Conservation (phyloP, 768 basidiomycete genomes). For the Lanmaoa pseudosensibilis region DNA sequence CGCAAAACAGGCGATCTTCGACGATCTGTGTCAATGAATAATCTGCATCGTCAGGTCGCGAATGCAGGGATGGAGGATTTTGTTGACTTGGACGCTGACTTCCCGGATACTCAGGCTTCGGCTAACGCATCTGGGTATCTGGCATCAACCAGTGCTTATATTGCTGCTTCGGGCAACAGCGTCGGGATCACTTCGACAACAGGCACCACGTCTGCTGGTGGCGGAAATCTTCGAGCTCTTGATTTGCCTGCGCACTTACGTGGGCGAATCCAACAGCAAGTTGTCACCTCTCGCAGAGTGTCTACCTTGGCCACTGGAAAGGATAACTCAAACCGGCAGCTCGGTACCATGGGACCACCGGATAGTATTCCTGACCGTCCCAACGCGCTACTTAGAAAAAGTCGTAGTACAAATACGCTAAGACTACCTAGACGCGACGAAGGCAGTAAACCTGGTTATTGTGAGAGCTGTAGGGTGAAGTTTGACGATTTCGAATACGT, state of each 20-base stretch:
- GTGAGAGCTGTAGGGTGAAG: constrained; percentile 91
- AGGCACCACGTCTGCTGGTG: constrained; percentile 75
- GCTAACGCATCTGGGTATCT: constrained; percentile 71
- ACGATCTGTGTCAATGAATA: constrained; percentile 74
- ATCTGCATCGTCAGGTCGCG: constrained; percentile 57
- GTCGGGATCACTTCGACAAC: constrained; percentile 89
- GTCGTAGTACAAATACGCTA: constrained; percentile 78
- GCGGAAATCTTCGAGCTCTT: constrained; percentile 42
- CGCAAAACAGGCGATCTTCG: constrained; percentile 56
- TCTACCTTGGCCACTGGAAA: constrained; percentile 31
- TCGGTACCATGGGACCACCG: constrained; percentile 66
- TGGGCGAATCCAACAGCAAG: constrained; percentile 60
- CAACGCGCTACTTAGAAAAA: constrained; percentile 58
- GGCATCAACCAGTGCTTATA: constrained; percentile 59
- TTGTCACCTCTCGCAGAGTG: constrained; percentile 64
- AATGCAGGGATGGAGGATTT: constrained; percentile 42
- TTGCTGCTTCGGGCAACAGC: constrained; percentile 94
- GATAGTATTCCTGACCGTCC: constrained; percentile 53
- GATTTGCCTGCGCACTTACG: constrained; percentile 55
- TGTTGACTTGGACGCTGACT: constrained; percentile 43
- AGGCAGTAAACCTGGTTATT: constrained; percentile 91
- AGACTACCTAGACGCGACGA: constrained; percentile 78
- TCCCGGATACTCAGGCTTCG: constrained; percentile 45
- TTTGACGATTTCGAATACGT: constrained; percentile 87
- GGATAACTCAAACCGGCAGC: constrained; percentile 28